Evolutionary conservation across 768 basidiomycete genomes (phyloP), one percentile per base, ranked within the genome.

Genomic region (Tricholoma matsutake): DNA sequence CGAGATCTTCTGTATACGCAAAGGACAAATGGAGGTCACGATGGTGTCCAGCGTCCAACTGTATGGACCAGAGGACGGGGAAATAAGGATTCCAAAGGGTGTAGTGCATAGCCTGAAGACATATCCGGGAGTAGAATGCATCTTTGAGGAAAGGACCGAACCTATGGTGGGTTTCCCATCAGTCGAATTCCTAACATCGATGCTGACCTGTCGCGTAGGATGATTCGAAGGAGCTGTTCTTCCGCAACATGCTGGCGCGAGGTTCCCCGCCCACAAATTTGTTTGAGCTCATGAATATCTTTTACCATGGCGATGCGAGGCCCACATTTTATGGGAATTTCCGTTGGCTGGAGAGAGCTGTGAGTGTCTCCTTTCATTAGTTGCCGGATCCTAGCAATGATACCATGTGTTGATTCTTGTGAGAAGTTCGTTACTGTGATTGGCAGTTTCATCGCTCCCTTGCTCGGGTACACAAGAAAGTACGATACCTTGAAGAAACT

Each of bases 211-310:
- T 61, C 18, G 18, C n/a, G 5, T 34, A 74, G 73, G 73, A 74
- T 54, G 64, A 63, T 11, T 68, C 71, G 47, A 76, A 76, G 54
- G 73, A 74, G 35, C 20, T 76, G 6, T 75, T 74, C 68, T 76
- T 76, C 62, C 66, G 73, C 32, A 74, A 74, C 52, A 1, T 72
- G n/a, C 39, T 72, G 10, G 56, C 11, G 3, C 62, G 56, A 25
- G 71, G 72, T 11, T 4, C 55, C 11, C 11, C 8, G 25, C 55
- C 14, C 16, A 39, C 55, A 6, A 25, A 56, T 13, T 25, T 56
- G 10, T 34, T 56, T 14, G 37, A 25, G 11, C 13, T 28, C 1
- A 43, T 43, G 41, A 37, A 28, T 16, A 63, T 67, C 4, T 65
- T 43, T 39, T 74, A 74, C 59, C 54, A 70, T 28, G 72, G 75